Conservation (phyloP, 768 basidiomycete genomes). For the Amanita molliuscula region DNA sequence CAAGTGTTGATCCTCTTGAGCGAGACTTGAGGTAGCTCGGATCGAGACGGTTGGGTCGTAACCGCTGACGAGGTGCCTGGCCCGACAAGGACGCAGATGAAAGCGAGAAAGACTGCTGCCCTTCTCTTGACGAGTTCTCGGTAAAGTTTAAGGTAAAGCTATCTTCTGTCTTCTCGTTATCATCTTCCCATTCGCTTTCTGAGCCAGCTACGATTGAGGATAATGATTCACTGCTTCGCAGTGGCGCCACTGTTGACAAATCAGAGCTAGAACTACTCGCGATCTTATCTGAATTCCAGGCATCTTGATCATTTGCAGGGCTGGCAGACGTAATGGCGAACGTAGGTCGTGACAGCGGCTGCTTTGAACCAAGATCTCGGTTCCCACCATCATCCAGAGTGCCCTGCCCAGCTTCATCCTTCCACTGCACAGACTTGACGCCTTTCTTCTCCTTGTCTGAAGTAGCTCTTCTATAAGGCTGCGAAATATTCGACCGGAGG, state of each 20-base stretch:
- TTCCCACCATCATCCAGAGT: slow-evolving; percentile 55
- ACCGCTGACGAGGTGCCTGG: slow-evolving; percentile 29
- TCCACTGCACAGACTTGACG: slow-evolving; percentile 68
- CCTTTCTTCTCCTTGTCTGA: slow-evolving; percentile 55
- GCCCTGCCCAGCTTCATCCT: slow-evolving; percentile 78
- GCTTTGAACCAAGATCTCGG: slow-evolving; percentile 14
- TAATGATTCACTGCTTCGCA: slow-evolving; percentile 33
- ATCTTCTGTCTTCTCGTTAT: slow-evolving; percentile 76
- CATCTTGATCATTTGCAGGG: slow-evolving; percentile 20
- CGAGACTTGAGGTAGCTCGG: slow-evolving; percentile 57
- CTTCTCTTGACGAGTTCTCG: not conserved
- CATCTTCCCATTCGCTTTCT: slow-evolving; percentile 88
- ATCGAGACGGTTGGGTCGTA: slow-evolving; percentile 60
- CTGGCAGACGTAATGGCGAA: slow-evolving; percentile 35
- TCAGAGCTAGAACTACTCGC: slow-evolving; percentile 2
- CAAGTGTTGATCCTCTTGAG: slow-evolving; percentile 33
- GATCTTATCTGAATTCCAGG: slow-evolving; percentile 8
- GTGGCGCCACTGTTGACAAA: slow-evolving; percentile 17
- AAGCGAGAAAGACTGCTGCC: slow-evolving; percentile 28
- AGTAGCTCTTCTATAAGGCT: slow-evolving; percentile 46
- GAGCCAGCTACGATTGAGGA: slow-evolving; percentile 32
- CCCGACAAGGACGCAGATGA: slow-evolving; percentile 16
- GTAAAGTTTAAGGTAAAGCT: slow-evolving; percentile 36
- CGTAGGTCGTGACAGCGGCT: slow-evolving; percentile 16
- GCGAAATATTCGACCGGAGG: slow-evolving; percentile 51